These are phyloP conservation scores for Exophiala sideris DNA, from an alignment of 2,329 filamentous ascomycete species.

Conservation along the genomic window DNA sequence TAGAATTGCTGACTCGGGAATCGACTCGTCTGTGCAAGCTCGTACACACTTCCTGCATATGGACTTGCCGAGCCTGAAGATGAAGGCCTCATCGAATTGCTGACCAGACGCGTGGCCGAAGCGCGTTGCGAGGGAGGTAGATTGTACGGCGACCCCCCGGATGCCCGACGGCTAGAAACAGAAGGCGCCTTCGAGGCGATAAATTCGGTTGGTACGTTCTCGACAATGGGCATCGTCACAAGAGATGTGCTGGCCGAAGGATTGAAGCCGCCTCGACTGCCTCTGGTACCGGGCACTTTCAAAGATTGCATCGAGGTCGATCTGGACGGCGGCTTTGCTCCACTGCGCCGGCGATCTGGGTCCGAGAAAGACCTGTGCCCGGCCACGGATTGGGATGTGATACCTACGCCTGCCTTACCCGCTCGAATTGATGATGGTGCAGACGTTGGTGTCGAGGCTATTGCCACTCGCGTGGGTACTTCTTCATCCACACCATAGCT, in stretches of 20 bases:
- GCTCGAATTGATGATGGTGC: slow-evolving; percentile 13
- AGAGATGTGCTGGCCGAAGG: slow-evolving; percentile 13
- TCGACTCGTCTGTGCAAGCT: slow-evolving; percentile 3
- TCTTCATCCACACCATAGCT: slow-evolving; percentile 36
- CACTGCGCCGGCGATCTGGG: slow-evolving; percentile 12
- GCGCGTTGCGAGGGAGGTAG: slow-evolving; percentile 6
- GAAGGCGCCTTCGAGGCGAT: slow-evolving; percentile 4
- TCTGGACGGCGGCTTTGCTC: slow-evolving; percentile 4
- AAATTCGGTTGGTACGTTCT: slow-evolving; percentile 24
- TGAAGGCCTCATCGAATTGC: slow-evolving; percentile 4
- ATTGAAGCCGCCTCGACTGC: slow-evolving; percentile 11
- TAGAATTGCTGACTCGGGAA: slow-evolving; percentile 8
- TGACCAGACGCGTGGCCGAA: not conserved
- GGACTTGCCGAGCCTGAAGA: slow-evolving; percentile 2
- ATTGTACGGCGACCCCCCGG: slow-evolving; percentile 5
- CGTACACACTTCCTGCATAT: not conserved
- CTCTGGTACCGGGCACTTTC: slow-evolving; percentile 5
- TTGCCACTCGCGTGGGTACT: slow-evolving; percentile 16
- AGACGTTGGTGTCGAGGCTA: not conserved
- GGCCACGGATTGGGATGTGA: slow-evolving; percentile 11
- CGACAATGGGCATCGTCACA: slow-evolving; percentile 22
- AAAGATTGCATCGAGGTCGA: slow-evolving; percentile 14
- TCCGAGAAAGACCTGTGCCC: slow-evolving; percentile 16
- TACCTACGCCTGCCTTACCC: slow-evolving; percentile 18
- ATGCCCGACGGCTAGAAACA: slow-evolving; percentile 10